These are phyloP conservation scores for Fusarium chlamydosporum DNA, from an alignment of 2,329 filamentous ascomycete genomes.

Conservation along the genomic window DNA sequence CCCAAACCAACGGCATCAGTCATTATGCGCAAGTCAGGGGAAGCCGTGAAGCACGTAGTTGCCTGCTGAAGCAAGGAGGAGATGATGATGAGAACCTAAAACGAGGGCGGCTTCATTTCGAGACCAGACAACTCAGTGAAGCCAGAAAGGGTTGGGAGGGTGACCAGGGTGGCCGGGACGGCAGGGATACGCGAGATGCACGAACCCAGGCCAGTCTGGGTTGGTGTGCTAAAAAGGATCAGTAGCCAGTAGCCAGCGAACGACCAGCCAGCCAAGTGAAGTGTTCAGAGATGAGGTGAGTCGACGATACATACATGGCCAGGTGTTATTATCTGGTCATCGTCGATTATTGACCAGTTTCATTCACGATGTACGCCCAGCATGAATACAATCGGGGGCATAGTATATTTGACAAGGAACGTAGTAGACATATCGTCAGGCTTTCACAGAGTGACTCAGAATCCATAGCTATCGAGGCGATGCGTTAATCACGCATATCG, in stretches of 20 bases:
- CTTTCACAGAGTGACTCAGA: not conserved
- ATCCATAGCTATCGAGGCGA: not conserved
- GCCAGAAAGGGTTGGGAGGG: slow-evolving; percentile 46
- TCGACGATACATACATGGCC: not conserved
- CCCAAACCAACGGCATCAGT: not conserved
- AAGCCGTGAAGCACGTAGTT: slow-evolving; percentile 3
- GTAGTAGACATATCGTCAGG: not conserved
- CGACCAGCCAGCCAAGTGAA: slow-evolving; percentile 30
- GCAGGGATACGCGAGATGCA: slow-evolving; percentile 51
- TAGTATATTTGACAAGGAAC: not conserved
- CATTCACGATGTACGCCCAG: not conserved
- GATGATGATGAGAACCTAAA: slow-evolving; percentile 27
- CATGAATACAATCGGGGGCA: not conserved
- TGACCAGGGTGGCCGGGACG: slow-evolving; percentile 44
- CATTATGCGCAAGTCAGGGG: slow-evolving; percentile 1
- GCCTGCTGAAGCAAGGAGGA: slow-evolving; percentile 6
- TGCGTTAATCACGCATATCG: slow-evolving; percentile 21
- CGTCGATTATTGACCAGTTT: slow-evolving; percentile 19
- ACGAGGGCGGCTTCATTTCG: slow-evolving; percentile 35
- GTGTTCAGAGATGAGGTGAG: slow-evolving; percentile 42
- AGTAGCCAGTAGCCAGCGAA: not conserved
- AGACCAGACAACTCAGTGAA: slow-evolving; percentile 35
- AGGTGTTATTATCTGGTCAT: slow-evolving; percentile 34
- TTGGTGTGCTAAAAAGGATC: slow-evolving; percentile 35
- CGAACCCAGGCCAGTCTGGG: slow-evolving; percentile 39